Evolutionary conservation across 352 stramenopile genomes (phyloP), one percentile per base, ranked within the genome.

Genomic region (Aphanomyces invadans): DNA sequence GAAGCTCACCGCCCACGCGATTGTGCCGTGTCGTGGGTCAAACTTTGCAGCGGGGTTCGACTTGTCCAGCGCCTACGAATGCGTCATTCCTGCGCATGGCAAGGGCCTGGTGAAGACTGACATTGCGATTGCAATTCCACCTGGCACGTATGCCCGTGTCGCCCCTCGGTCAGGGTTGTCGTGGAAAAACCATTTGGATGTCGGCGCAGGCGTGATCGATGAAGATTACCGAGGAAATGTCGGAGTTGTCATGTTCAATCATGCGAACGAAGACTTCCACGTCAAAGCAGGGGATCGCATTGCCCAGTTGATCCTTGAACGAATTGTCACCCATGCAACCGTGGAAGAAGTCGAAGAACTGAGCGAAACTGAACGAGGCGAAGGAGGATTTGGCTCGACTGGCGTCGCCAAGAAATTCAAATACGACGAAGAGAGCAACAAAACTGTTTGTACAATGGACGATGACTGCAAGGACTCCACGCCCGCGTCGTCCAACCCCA

Each of bases 191-290:
- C 97, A 97, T 66, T 99, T 99, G 70, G 96, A 99, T 73, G 95
- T 96, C 9, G 97, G 97, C 42, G 97, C 97, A 3, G 97, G 97
- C 23, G 97, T 99, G 56, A 97, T 99, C 45, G 85, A 99, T 74
- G 95, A 93, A 23, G 96, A 99, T 71, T 99, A 99, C 76, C 92
- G 97, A 29, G 97, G 97, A 61, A 95, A 96, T 68, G 95, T 99
- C 23, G 96, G 97, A 53, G 96, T 99, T 31, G 90, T 99, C n/a
- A 72, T 99, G 11, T 99, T 99, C 81, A 99, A 99, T 78, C 96
- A 98, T 76, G 83, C 89, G 5, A 70, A 84, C 21, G 81, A 92
- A 59, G 92, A 98, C 68, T 99, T 99, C 74, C 72, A 88, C 65
- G 84, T 99, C 33, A 92, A 96, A 67, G 77, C 82, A 12, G 96